Percentiles rank a stretch among this genome's conserved stretches.
Evolutionary conservation across 108 stramenopile species (phyloP).

Genomic region (Hondaea fermentalgiana): DNA sequence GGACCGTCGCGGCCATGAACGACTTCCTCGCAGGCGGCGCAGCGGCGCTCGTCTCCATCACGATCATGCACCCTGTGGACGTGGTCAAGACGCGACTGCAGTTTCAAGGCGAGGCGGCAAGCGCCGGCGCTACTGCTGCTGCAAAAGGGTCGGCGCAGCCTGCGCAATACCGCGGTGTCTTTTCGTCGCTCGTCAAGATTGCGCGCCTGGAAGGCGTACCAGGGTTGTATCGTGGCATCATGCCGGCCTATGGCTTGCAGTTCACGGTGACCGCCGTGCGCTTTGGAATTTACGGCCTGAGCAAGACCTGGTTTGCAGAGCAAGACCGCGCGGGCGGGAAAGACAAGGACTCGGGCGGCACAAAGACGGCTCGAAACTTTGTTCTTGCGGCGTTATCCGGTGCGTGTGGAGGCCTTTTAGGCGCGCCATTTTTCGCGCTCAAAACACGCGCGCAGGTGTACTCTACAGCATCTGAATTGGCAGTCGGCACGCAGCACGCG

Average conservation of each 20-base stretch:
- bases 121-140: not conserved
- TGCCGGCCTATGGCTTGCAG: not conserved
- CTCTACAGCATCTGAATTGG: not conserved
- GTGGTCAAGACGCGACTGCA: not conserved
- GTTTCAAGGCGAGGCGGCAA: not conserved
- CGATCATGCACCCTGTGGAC: slow-evolving; percentile 6
- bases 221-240: not conserved
- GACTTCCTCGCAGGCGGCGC: not conserved
- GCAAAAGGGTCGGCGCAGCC: not conserved
- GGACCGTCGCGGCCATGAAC: not conserved
- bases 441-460: slow-evolving; percentile 10
- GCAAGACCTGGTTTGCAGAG: not conserved
- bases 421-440: not conserved
- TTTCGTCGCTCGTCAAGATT: not conserved
- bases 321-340: not conserved
- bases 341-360: not conserved
- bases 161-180: not conserved
- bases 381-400: not conserved
- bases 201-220: not conserved
- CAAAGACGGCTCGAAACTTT: not conserved
- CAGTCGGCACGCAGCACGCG: not conserved
- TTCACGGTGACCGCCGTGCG: not conserved
- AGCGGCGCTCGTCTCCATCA: slow-evolving; percentile 5
- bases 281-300: not conserved
- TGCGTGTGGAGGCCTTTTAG: not conserved